These are phyloP conservation scores for Saturnispora ahearnii DNA, from an alignment of 805 yeast species.

Conservation along the genomic window DNA sequence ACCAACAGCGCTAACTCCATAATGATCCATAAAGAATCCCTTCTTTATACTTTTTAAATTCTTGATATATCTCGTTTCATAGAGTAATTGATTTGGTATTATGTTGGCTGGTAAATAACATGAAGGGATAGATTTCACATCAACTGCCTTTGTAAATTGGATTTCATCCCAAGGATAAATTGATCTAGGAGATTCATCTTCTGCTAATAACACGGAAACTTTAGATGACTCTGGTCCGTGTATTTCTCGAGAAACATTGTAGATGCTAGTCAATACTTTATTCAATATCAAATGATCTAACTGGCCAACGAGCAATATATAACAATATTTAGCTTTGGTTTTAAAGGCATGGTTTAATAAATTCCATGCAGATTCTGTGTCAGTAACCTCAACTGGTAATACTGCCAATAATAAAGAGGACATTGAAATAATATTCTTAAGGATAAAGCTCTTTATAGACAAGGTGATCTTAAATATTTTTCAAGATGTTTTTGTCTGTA, in stretches of 20 bases:
- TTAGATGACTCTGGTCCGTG: background rate
- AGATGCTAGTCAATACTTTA: background rate
- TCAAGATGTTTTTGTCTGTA: background rate
- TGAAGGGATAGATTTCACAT: background rate
- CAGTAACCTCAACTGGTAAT: background rate
- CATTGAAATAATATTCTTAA: background rate
- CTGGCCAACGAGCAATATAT: background rate
- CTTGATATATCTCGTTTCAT: background rate
- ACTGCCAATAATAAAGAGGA: background rate
- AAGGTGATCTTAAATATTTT: background rate
- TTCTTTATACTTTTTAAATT: too few relatives aligned
- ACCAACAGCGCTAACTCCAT: conserved; percentile 52
- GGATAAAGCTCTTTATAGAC: too few relatives aligned
- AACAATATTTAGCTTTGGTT: background rate
- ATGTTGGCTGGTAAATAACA: background rate
- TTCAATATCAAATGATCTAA: background rate
- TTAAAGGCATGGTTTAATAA: background rate
- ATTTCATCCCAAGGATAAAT: background rate
- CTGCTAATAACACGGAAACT: conserved; percentile 3
- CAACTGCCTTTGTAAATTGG: background rate
- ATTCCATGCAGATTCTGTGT: background rate
- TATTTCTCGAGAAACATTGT: background rate
- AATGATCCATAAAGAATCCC: background rate
- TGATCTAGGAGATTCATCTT: background rate
- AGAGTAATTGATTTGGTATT: background rate